Percentiles rank a stretch among this genome's conserved stretches.
Conservation (phyloP, 352 stramenopile species). For the Phytophthora gonapodyides region DNA sequence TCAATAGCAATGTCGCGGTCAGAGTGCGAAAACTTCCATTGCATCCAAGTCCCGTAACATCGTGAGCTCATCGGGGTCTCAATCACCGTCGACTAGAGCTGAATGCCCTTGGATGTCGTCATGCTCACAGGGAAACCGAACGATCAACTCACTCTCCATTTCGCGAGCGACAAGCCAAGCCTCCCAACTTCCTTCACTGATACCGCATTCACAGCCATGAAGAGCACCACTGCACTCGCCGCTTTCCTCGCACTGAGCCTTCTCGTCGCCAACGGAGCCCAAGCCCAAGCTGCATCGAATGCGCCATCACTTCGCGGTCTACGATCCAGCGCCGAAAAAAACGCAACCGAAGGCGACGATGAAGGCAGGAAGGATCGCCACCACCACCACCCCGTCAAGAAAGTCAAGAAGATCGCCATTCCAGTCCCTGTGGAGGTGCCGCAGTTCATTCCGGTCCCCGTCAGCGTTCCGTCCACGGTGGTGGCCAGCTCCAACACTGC, state of each 20-base stretch:
- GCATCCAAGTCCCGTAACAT: no score
- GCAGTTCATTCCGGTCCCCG: conserved; percentile 32
- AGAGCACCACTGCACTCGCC: conserved; percentile 14
- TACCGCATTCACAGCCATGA: conserved; percentile 11
- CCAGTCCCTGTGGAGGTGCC: conserved; percentile 35
- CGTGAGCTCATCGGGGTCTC: no score
- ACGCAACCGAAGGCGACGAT: conserved; percentile 11
- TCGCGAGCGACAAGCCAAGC: conserved; percentile 5
- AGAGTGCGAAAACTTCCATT: no score
- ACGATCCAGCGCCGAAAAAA: conserved; percentile 6
- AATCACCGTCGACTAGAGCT: no score
- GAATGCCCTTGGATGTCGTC: no score
- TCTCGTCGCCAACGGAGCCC: conserved; percentile 2
- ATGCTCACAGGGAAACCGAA: no score
- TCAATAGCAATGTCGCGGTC: no score
- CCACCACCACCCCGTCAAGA: conserved; percentile 24
- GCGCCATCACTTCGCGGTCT: conserved; percentile 18
- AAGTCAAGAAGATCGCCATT: conserved; percentile 36
- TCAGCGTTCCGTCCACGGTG: conserved; percentile 31
- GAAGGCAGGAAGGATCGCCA: conserved; percentile 20
- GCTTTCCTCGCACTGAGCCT: conserved; percentile 24
- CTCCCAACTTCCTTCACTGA: neutral
- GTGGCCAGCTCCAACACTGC: conserved; percentile 30
- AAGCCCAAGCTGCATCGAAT: neutral
- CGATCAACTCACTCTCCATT: neutral